A percentile compares a stretch with the other conserved stretches of the same genome.
These are phyloP conservation scores for Juglanconis sp. DNA, from an alignment of 2,329 filamentous ascomycete genomes.

Conservation along the genomic window DNA sequence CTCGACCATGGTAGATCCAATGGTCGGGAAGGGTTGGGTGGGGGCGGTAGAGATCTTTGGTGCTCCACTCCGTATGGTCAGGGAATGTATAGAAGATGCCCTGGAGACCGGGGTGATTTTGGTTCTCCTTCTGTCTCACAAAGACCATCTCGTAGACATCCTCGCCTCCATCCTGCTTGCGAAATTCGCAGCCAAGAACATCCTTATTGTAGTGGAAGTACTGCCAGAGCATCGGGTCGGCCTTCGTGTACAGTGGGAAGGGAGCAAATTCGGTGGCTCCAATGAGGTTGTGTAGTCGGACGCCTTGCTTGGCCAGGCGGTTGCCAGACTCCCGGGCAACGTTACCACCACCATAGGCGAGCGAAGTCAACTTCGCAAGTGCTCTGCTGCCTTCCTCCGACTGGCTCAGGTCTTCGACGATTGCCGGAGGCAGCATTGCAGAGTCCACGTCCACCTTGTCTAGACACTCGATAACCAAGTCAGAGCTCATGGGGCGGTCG, in stretches of 20 bases:
- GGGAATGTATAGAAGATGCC: conserved; percentile 31
- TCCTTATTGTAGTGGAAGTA: conserved; percentile 42
- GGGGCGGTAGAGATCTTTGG: conserved; percentile 31
- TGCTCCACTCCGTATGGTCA: conserved; percentile 27
- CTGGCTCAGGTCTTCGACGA: conserved; percentile 42
- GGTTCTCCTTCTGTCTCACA: conserved; percentile 35
- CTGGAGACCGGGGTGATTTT: conserved; percentile 24
- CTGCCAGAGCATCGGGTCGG: conserved; percentile 35
- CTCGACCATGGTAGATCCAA: conserved; percentile 24
- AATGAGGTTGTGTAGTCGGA: conserved; percentile 34
- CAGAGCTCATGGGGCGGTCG: conserved; percentile 33
- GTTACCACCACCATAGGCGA: conserved; percentile 31
- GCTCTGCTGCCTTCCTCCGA: conserved; percentile 27
- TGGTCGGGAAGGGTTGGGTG: conserved; percentile 25
- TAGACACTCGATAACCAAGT: conserved; percentile 31
- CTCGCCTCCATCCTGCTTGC: conserved; percentile 27
- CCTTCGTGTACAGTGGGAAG: conserved; percentile 28
- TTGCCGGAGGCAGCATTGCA: conserved; percentile 33
- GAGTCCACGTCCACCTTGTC: conserved; percentile 26
- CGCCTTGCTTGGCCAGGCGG: conserved; percentile 32
- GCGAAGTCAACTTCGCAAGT: conserved; percentile 31
- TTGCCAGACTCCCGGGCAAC: conserved; percentile 36
- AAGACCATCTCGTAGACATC: conserved; percentile 37
- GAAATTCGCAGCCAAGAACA: conserved; percentile 40
- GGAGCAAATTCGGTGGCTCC: conserved; percentile 38